Percentiles rank a stretch among this genome's conserved stretches.
Evolutionary conservation across 768 basidiomycete genomes (phyloP).

Genomic region (Royoungia palumana): DNA sequence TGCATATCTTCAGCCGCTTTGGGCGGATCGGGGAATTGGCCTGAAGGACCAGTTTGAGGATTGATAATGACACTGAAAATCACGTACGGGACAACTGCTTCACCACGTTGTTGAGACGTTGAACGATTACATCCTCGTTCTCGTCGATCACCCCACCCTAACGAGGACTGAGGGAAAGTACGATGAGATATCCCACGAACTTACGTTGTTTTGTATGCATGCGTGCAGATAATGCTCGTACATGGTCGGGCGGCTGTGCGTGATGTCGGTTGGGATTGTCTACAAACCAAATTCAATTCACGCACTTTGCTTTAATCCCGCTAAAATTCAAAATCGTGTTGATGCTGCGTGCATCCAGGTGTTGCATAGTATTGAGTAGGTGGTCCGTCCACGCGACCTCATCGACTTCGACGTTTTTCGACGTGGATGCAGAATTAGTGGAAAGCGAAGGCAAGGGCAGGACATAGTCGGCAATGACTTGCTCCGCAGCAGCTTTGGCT

Average conservation of each 20-base stretch:
- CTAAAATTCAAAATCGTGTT: slow-evolving; percentile 58
- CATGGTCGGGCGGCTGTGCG: slow-evolving; percentile 58
- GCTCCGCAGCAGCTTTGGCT: slow-evolving; percentile 63
- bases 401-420: slow-evolving; percentile 56
- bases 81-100: slow-evolving; percentile 60
- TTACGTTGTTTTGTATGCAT: slow-evolving; percentile 82
- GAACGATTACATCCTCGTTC: slow-evolving; percentile 62
- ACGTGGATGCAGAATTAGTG: slow-evolving; percentile 37
- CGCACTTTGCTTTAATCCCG: slow-evolving; percentile 60
- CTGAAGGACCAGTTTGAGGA: slow-evolving; percentile 30
- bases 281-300: not conserved
- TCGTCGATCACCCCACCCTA: slow-evolving; percentile 91
- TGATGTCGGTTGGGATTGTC: not conserved
- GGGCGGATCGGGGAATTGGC: slow-evolving; percentile 59
- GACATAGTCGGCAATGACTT: slow-evolving; percentile 68
- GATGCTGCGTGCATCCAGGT: slow-evolving; percentile 58
- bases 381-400: slow-evolving; percentile 86
- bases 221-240: slow-evolving; percentile 68
- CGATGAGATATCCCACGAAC: slow-evolving; percentile 20
- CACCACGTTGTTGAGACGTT: slow-evolving; percentile 51
- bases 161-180: not conserved
- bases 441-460: slow-evolving; percentile 68
- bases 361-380: slow-evolving; percentile 67
- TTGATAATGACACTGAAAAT: not conserved
- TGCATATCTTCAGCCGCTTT: slow-evolving; percentile 78